Evolutionary conservation across 208 protist species (phyloP).

Genomic region (Acanthamoeba castellanii): DNA sequence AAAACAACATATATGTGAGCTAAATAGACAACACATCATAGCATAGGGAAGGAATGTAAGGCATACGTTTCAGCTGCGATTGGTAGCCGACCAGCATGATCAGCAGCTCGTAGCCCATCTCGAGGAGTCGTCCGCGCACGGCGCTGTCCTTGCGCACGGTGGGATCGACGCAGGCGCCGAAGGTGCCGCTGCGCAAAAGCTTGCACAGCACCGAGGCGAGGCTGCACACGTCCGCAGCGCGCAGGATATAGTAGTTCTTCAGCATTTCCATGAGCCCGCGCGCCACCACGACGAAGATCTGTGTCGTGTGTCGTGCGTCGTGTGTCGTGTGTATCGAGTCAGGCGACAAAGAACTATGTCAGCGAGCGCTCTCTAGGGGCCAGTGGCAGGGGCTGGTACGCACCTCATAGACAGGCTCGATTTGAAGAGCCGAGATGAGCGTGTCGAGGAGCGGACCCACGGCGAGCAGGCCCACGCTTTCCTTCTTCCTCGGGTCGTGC

Average conservation of each 20-base stretch:
- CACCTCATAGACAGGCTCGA: slow-evolving; percentile 41
- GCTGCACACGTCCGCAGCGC: not conserved
- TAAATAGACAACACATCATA: not conserved
- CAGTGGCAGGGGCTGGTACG: not conserved
- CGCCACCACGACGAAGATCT: slow-evolving; percentile 45
- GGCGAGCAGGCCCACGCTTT: slow-evolving; percentile 10
- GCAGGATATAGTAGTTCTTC: slow-evolving; percentile 61
- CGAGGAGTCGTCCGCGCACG: slow-evolving; percentile 16
- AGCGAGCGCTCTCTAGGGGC: not conserved
- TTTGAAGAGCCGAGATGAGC: slow-evolving; percentile 36
- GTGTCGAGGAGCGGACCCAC: slow-evolving; percentile 5
- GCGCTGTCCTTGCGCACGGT: not conserved
- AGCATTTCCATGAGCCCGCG: slow-evolving; percentile 62
- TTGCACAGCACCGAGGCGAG: slow-evolving; percentile 55
- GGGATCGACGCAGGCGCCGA: slow-evolving; percentile 50
- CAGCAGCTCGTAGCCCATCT: slow-evolving; percentile 45
- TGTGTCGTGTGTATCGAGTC: no score
- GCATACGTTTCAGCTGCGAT: slow-evolving; percentile 35
- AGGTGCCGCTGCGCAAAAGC: slow-evolving; percentile 46
- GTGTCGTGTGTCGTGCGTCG: not conserved
- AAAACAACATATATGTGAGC: not conserved
- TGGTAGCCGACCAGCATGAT: slow-evolving; percentile 44
- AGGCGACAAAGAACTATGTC: not conserved
- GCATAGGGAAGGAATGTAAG: not conserved
- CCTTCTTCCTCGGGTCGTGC: not conserved